phyloP scores from a whole-genome alignment of 805 yeast species.

The Saturnispora hagleri region DNA sequence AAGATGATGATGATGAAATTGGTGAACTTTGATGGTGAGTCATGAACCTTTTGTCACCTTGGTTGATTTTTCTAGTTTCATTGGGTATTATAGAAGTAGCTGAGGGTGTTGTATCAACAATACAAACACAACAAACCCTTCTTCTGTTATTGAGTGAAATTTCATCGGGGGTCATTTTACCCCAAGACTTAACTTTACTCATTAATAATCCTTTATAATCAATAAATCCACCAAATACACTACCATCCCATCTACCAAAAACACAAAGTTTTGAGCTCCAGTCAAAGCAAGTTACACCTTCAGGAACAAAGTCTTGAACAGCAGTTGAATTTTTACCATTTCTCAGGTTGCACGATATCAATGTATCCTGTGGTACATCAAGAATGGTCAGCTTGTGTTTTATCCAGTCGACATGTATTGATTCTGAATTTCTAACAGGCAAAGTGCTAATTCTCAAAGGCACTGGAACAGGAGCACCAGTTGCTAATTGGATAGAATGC shows the following conservation, averaged over 20 bases:
- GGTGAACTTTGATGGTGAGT: not conserved
- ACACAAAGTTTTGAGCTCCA: constrained; percentile 19
- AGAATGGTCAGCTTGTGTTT: constrained; percentile 7
- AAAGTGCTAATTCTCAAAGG: constrained; percentile 2
- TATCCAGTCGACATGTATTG: constrained; percentile 9
- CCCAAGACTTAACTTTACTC: constrained; percentile 9
- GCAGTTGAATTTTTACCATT: constrained; percentile 10
- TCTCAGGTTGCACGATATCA: constrained; percentile 8
- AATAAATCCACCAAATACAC: constrained; percentile 21
- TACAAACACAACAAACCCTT: constrained; percentile 9
- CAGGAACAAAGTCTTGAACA: constrained; percentile 21
- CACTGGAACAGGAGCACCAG: constrained; percentile 3
- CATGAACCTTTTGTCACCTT: not conserved
- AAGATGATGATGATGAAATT: constrained; percentile 1
- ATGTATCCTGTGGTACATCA: constrained; percentile 8
- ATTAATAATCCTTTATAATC: constrained; percentile 15
- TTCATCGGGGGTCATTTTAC: constrained; percentile 3
- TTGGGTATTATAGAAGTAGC: constrained; percentile 1
- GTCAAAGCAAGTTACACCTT: constrained; percentile 25
- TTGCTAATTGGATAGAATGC: not conserved
- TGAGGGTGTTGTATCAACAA: constrained; percentile 4
- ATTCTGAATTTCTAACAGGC: constrained; percentile 1
- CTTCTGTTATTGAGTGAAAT: not conserved
- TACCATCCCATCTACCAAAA: constrained; percentile 30
- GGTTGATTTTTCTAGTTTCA: not conserved